These are phyloP conservation scores for Phlyctochytrium bullatum DNA, from an alignment of 192 early-diverging fungal species.

Conservation along the genomic window DNA sequence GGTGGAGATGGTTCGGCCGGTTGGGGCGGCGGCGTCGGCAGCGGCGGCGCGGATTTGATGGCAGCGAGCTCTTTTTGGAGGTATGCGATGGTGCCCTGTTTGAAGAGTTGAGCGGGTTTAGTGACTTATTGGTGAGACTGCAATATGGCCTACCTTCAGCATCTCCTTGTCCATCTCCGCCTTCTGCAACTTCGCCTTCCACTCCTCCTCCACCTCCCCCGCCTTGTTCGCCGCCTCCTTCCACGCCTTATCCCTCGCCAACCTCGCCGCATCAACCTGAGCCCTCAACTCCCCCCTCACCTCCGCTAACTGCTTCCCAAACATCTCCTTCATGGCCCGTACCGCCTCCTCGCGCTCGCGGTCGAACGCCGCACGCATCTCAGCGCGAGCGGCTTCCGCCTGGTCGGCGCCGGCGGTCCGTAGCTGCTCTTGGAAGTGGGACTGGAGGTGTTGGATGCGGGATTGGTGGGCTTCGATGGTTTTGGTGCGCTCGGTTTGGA, in stretches of 20 bases:
- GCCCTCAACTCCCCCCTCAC: constrained; percentile 9
- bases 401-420: too few relatives aligned
- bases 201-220: constrained; percentile 16
- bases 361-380: not conserved
- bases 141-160: constrained; percentile 8
- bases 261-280: constrained; percentile 18
- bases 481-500: constrained; percentile 15
- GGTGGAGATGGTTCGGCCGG: not conserved
- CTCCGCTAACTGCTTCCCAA: constrained; percentile 13
- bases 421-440: constrained; percentile 43
- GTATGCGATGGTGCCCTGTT: not conserved
- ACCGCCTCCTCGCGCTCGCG: not conserved
- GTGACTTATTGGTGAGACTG: too few relatives aligned
- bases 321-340: not conserved
- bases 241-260: constrained; percentile 17
- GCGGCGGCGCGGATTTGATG: not conserved
- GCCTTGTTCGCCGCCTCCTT: constrained; percentile 13
- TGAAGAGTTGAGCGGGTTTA: too few relatives aligned
- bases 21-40: constrained; percentile 8
- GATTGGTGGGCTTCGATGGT: constrained; percentile 56
- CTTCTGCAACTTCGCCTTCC: constrained; percentile 16
- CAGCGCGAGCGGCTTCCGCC: too few relatives aligned
- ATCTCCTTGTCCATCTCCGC: constrained; percentile 24
- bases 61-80: not conserved
- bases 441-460: constrained; percentile 49